Conservation (phyloP, 441 rosid genomes). For the Macaranga tanarius region DNA sequence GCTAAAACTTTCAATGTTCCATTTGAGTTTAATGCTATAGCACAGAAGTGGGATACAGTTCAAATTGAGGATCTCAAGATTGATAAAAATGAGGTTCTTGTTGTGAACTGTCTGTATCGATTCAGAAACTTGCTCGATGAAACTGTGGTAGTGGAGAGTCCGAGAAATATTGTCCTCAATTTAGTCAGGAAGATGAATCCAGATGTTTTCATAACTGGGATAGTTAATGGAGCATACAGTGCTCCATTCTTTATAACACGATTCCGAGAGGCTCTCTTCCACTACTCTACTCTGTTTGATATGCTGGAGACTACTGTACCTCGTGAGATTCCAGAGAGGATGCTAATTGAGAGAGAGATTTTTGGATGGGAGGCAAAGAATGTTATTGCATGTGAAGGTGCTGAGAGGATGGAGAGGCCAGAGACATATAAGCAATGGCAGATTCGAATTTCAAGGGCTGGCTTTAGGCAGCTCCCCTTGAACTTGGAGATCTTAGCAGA, state of each 20-base stretch:
- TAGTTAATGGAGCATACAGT: slow-evolving; percentile 47
- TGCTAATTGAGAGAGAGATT: slow-evolving; percentile 44
- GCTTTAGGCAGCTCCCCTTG: slow-evolving; percentile 61
- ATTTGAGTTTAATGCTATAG: slow-evolving; percentile 56
- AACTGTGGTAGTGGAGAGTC: slow-evolving; percentile 64
- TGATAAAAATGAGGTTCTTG: slow-evolving; percentile 54
- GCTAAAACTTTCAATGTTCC: slow-evolving; percentile 51
- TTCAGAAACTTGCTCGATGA: slow-evolving; percentile 69
- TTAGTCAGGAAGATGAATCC: slow-evolving; percentile 66
- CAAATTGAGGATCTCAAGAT: slow-evolving; percentile 65
- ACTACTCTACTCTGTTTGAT: slow-evolving; percentile 53
- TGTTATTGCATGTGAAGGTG: slow-evolving; percentile 58
- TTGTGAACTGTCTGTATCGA: slow-evolving; percentile 60
- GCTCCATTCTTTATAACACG: slow-evolving; percentile 52
- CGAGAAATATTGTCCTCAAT: slow-evolving; percentile 60
- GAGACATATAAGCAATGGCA: slow-evolving; percentile 93
- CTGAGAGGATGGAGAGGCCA: slow-evolving; percentile 67
- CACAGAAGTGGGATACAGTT: slow-evolving; percentile 64
- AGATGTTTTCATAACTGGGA: slow-evolving; percentile 49
- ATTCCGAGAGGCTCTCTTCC: slow-evolving; percentile 53
- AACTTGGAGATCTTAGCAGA: slow-evolving; percentile 44
- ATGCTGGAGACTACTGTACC: slow-evolving; percentile 38
- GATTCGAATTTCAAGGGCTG: slow-evolving; percentile 56
- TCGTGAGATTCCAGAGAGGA: slow-evolving; percentile 45
- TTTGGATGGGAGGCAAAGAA: slow-evolving; percentile 45